A percentile compares a stretch with the other conserved stretches of the same genome.
These are phyloP conservation scores for Exophiala aquamarina DNA, from an alignment of 2,329 filamentous ascomycete species.

Conservation along the genomic window DNA sequence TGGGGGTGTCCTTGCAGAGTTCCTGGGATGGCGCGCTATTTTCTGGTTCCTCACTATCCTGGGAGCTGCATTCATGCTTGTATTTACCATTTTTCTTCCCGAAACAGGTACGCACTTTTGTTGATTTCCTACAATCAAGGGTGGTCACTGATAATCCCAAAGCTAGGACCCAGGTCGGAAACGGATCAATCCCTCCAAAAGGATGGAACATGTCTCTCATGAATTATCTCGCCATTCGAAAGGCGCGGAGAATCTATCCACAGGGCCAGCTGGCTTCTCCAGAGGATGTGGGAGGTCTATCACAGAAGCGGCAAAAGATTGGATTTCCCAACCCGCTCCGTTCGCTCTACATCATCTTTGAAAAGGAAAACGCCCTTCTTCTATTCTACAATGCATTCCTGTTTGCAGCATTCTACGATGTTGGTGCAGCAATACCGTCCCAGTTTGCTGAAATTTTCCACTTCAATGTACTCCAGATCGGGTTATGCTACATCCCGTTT, in stretches of 20 bases:
- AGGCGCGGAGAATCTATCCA: constrained; percentile 16
- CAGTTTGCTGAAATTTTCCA: constrained; percentile 47
- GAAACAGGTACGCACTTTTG: constrained; percentile 33
- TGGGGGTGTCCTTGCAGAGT: constrained; percentile 41
- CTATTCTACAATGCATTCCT: constrained; percentile 41
- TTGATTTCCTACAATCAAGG: background rate
- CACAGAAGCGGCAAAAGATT: constrained; percentile 7
- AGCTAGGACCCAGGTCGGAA: constrained; percentile 36
- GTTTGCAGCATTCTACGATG: constrained; percentile 50
- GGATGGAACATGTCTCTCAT: constrained; percentile 37
- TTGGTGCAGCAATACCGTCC: constrained; percentile 47
- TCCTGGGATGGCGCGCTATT: constrained; percentile 53
- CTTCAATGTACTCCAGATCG: constrained; percentile 49
- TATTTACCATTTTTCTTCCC: constrained; percentile 35
- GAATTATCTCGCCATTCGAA: constrained; percentile 28
- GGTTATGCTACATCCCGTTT: constrained; percentile 36
- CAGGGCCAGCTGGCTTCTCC: constrained; percentile 3
- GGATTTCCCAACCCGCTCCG: constrained; percentile 44
- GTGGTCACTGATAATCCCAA: background rate
- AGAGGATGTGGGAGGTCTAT: background rate
- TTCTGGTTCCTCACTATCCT: constrained; percentile 59
- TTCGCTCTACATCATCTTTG: constrained; percentile 37
- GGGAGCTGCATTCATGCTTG: constrained; percentile 34
- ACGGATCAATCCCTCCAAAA: constrained; percentile 40
- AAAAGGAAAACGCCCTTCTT: constrained; percentile 38